Base-by-base conservation (phyloP, 148 eudicot species). In the Rhododendron simsii region DNA sequence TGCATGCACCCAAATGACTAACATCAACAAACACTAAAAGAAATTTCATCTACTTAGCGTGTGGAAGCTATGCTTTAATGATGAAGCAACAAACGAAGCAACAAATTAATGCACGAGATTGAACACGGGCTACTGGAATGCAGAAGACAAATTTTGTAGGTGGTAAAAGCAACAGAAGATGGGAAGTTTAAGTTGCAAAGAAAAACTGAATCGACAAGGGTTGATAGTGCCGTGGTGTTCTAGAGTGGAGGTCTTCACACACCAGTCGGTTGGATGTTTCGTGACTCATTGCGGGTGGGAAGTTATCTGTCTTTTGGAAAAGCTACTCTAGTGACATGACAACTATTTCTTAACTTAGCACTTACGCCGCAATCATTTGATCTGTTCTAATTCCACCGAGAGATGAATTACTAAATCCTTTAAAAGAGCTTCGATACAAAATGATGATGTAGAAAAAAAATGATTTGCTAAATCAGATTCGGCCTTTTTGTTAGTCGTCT, bases 141-240 rank as follows among this genome's bases (percentile, higher is more conserved):
- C 21, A 71, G 47, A 0, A 48, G 88, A 14, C 92, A 92, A 1
- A 92, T 88, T 78, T 44, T 94, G 71, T 94, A 91, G 94, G 93
- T 90, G 9, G 83, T 89, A 5, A 51, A 92, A 78, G 47, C 85
- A 18, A 18, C 21, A 6, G 90, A 85, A 23, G 88, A 87, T 67
- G 85, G 51, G 47, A 82, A 26, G 81, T 50, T 50, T 21, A 28
- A 67, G 77, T 45, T 84, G 78, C 51, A 69, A 20, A 50, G 84
- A 88, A 23, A 39, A 87, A 84, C 51, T 86, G 45, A 20, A 45
- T 3, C 4, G 75, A 18, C 23, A 81, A 47, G 93, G 94, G 61
- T 48, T 89, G 51, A 89, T 93, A 30, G 86, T 89, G 39, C 85
- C 87, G 1, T 91, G 92, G 91, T 90, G 91, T 47, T 85, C 88